Percentiles rank a stretch among this genome's conserved stretches.
These are phyloP conservation scores for Hortiboletus rubellus DNA, from an alignment of 1,284 basidiomycete species.

Conservation along the genomic window DNA sequence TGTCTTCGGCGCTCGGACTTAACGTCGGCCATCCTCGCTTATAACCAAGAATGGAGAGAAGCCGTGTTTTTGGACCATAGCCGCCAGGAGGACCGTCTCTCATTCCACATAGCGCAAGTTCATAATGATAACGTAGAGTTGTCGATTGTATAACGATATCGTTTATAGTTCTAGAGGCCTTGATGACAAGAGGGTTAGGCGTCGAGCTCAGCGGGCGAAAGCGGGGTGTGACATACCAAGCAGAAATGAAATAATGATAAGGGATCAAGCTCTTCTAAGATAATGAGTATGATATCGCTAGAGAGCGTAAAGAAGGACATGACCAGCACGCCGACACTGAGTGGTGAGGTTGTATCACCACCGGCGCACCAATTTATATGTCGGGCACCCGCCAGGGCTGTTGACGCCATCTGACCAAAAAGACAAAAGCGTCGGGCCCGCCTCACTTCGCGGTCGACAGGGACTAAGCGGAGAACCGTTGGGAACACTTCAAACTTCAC, in stretches of 20 bases:
- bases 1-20: constrained; percentile 50
- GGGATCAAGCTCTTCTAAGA: constrained; percentile 55
- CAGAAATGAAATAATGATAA: constrained; percentile 51
- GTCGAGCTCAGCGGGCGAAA: background rate
- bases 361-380: constrained; percentile 32
- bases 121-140: constrained; percentile 53
- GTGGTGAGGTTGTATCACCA: constrained; percentile 14
- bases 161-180: constrained; percentile 51
- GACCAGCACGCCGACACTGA: constrained; percentile 36
- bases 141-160: constrained; percentile 46
- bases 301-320: constrained; percentile 49
- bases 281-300: constrained; percentile 52
- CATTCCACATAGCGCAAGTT: constrained; percentile 55
- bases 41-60: constrained; percentile 50
- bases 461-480: constrained; percentile 34
- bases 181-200: constrained; percentile 2
- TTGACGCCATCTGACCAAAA: constrained; percentile 25
- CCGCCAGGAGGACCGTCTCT: constrained; percentile 49
- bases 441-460: constrained; percentile 33
- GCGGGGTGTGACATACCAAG: constrained; percentile 38
- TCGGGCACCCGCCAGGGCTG: constrained; percentile 26
- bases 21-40: constrained; percentile 55
- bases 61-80: constrained; percentile 41
- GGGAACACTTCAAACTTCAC: constrained; percentile 30
- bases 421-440: constrained; percentile 39